phyloP scores from a whole-genome alignment of 2,329 filamentous ascomycete genomes.

The Colletotrichum sp. region DNA sequence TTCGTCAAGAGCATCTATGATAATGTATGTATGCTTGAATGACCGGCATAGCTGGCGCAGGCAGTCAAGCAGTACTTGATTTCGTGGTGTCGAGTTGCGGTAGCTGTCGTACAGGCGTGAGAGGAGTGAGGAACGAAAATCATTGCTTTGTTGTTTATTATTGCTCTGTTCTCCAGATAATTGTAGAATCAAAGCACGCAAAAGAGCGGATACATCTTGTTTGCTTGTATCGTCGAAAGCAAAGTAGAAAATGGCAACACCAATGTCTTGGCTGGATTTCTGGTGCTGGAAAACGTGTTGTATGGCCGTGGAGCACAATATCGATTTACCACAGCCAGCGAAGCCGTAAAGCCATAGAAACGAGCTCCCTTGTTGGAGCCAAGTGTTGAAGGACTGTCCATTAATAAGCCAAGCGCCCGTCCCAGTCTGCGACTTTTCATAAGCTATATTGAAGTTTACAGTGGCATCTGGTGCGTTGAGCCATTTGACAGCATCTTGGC shows the following conservation, averaged over 20 bases:
- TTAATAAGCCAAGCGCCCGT: conserved; percentile 38
- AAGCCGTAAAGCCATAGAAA: conserved; percentile 44
- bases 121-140: too few relatives aligned
- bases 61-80: not conserved
- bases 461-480: conserved; percentile 39
- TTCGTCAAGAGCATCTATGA: not conserved
- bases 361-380: conserved; percentile 29
- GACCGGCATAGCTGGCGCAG: accelerated
- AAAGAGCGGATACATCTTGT: conserved; percentile 31
- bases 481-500: conserved; percentile 24
- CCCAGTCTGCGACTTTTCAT: conserved; percentile 29
- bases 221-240: conserved; percentile 39
- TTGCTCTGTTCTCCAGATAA: conserved; percentile 23
- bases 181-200: conserved; percentile 37
- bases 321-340: conserved; percentile 44
- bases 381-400: conserved; percentile 24
- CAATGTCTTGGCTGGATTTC: conserved; percentile 24
- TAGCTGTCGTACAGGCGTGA: not conserved
- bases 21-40: not conserved
- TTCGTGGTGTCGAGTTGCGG: not conserved
- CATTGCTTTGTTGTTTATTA: too few relatives aligned
- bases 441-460: conserved; percentile 33
- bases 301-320: conserved; percentile 40
- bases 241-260: conserved; percentile 44
- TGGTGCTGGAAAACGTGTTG: conserved; percentile 27